phyloP scores from a whole-genome alignment of 2,329 filamentous ascomycete species.

The Talaromyces sp. region DNA sequence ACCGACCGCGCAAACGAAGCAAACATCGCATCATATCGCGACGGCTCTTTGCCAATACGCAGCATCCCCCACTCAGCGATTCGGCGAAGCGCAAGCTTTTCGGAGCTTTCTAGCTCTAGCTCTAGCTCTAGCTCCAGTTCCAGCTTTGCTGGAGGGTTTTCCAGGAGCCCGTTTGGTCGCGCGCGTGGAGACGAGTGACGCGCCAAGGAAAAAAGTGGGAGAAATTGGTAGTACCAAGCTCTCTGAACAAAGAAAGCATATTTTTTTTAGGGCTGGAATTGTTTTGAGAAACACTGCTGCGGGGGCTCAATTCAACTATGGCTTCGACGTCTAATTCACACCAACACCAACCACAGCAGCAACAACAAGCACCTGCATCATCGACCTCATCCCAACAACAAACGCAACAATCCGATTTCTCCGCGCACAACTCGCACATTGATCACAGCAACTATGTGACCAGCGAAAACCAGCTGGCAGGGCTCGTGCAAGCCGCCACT shows the following conservation, averaged over 20 bases:
- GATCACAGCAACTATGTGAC: conserved; percentile 32
- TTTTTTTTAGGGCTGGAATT: no score
- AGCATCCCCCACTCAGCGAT: neutral
- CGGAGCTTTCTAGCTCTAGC: neutral
- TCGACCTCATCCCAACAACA: conserved; percentile 21
- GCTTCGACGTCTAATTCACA: neutral
- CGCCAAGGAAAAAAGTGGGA: neutral
- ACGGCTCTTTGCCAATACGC: neutral
- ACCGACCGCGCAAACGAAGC: conserved; percentile 14
- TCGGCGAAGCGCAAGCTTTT: neutral
- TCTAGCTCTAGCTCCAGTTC: no score
- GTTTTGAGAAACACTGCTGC: neutral
- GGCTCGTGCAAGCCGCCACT: conserved; percentile 42
- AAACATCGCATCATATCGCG: conserved; percentile 12
- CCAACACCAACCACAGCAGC: neutral
- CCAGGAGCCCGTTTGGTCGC: neutral
- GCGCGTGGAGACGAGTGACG: neutral
- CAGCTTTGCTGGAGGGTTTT: neutral
- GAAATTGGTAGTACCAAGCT: neutral
- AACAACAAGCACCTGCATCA: neutral
- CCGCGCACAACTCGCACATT: conserved; percentile 21
- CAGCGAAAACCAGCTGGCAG: conserved; percentile 40
- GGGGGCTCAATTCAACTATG: neutral
- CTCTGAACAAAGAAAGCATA: neutral
- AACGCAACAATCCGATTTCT: conserved; percentile 23